Evolutionary conservation across 2,329 filamentous ascomycete genomes (phyloP).

Genomic region (Magnaporthiopsis rhizophila): DNA sequence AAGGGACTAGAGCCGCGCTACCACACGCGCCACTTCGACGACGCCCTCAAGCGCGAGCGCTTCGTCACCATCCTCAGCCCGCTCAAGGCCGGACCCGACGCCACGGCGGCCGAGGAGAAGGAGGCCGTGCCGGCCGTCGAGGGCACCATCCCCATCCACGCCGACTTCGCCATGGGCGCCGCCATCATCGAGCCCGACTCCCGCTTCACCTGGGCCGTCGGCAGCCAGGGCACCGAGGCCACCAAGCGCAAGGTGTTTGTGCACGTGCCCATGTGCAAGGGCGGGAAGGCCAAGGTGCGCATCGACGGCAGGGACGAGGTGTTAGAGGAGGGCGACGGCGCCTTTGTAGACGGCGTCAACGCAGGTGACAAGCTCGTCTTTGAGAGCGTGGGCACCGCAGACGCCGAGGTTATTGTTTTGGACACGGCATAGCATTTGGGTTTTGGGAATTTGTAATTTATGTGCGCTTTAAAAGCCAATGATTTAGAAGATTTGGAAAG

Average conservation of each 20-base stretch:
- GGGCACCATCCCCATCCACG: conserved; percentile 73
- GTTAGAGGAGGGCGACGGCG: conserved; percentile 72
- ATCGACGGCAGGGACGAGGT: conserved; percentile 59
- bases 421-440: conserved; percentile 44
- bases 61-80: conserved; percentile 73
- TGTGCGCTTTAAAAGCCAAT: not conserved
- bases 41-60: conserved; percentile 61
- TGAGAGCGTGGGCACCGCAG: conserved; percentile 59
- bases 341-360: conserved; percentile 60
- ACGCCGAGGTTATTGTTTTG: conserved; percentile 62
- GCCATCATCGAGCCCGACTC: conserved; percentile 59
- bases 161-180: conserved; percentile 77
- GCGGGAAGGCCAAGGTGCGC: conserved; percentile 63
- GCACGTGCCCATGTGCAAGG: conserved; percentile 74
- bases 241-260: conserved; percentile 67
- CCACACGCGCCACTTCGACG: conserved; percentile 64
- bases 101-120: conserved; percentile 54
- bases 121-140: conserved; percentile 52
- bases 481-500: not conserved
- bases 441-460: not conserved
- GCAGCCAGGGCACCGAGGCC: conserved; percentile 43
- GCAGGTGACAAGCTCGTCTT: conserved; percentile 56
- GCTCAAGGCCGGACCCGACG: conserved; percentile 57
- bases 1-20: conserved; percentile 65
- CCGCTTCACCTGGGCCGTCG: conserved; percentile 63